Conservation (phyloP, 2,329 filamentous ascomycete genomes). For the Penicillium brevicompactum region DNA sequence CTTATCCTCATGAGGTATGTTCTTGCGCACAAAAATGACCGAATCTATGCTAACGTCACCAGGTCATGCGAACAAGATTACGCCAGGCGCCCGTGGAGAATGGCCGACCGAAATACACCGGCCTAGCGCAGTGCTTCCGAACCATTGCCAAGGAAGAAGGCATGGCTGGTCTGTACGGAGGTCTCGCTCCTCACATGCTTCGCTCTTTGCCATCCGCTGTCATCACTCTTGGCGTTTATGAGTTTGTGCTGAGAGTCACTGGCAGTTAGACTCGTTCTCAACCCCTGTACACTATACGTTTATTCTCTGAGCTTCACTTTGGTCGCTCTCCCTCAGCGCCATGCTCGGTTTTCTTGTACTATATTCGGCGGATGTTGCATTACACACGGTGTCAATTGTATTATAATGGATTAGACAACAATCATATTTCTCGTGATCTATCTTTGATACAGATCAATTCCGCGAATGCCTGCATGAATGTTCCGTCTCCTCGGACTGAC, state of each 20-base stretch:
- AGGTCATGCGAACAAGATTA: slow-evolving; percentile 40
- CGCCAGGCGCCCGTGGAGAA: slow-evolving; percentile 39
- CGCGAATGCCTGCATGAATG: not conserved
- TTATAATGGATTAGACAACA: not conserved
- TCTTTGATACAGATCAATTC: not conserved
- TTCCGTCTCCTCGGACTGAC: too few species aligned
- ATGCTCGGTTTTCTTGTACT: not conserved
- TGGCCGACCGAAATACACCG: slow-evolving; percentile 38
- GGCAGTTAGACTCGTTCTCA: slow-evolving; percentile 1
- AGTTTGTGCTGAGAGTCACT: slow-evolving; percentile 35
- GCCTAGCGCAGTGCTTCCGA: slow-evolving; percentile 38
- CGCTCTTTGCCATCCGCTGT: slow-evolving; percentile 40
- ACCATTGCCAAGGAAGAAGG: slow-evolving; percentile 40
- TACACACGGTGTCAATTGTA: not conserved
- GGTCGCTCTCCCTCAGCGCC: not conserved
- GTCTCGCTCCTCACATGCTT: slow-evolving; percentile 38
- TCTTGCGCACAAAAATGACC: not conserved
- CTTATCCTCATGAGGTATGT: slow-evolving; percentile 40
- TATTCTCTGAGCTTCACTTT: not conserved
- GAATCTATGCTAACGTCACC: not conserved
- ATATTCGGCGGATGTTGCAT: not conserved
- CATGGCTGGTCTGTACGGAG: slow-evolving; percentile 38
- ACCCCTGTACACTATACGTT: slow-evolving; percentile 3
- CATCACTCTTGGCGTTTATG: slow-evolving; percentile 41
- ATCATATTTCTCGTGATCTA: not conserved